Percentiles rank a stretch among this genome's conserved stretches.
Evolutionary conservation across 23 red algal species (phyloP).

Genomic region (Cyanidiococcus yangmingshanensis): DNA sequence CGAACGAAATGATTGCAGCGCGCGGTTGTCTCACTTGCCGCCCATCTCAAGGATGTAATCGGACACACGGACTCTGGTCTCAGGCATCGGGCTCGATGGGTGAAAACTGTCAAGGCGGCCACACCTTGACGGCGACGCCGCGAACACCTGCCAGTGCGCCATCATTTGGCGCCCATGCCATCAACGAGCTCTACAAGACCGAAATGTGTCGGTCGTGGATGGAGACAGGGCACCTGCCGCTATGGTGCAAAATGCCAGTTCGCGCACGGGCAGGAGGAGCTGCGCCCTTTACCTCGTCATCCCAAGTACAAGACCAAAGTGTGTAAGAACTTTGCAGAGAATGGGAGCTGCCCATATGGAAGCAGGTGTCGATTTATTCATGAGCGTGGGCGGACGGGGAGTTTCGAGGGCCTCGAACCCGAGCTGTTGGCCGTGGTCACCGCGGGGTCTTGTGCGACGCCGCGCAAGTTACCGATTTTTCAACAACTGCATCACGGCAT

Average conservation of each 20-base stretch:
- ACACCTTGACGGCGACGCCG: not conserved
- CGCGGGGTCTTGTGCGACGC: not conserved
- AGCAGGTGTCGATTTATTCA: slow-evolving; percentile 72
- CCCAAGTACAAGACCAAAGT: slow-evolving; percentile 80
- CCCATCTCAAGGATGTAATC: not conserved
- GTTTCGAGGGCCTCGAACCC: slow-evolving; percentile 15
- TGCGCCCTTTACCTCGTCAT: slow-evolving; percentile 43
- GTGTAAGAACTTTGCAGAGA: slow-evolving; percentile 55
- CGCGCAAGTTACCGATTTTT: slow-evolving; percentile 8
- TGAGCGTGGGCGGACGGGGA: slow-evolving; percentile 8
- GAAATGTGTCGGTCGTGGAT: slow-evolving; percentile 64
- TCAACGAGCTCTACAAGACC: slow-evolving; percentile 78
- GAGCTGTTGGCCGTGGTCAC: slow-evolving; percentile 6
- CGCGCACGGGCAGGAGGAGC: slow-evolving; percentile 61
- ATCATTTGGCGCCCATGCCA: slow-evolving; percentile 12
- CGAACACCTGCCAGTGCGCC: not conserved
- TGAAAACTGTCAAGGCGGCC: not conserved
- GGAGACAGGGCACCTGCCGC: slow-evolving; percentile 39
- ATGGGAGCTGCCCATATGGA: slow-evolving; percentile 63
- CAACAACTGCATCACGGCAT: not conserved
- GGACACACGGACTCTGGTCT: not conserved
- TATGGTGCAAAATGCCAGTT: slow-evolving; percentile 78
- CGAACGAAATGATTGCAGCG: not conserved
- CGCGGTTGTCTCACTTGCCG: not conserved
- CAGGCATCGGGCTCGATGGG: not conserved